Evolutionary conservation across 805 yeast species (phyloP).

Genomic region (Torulaspora indica): DNA sequence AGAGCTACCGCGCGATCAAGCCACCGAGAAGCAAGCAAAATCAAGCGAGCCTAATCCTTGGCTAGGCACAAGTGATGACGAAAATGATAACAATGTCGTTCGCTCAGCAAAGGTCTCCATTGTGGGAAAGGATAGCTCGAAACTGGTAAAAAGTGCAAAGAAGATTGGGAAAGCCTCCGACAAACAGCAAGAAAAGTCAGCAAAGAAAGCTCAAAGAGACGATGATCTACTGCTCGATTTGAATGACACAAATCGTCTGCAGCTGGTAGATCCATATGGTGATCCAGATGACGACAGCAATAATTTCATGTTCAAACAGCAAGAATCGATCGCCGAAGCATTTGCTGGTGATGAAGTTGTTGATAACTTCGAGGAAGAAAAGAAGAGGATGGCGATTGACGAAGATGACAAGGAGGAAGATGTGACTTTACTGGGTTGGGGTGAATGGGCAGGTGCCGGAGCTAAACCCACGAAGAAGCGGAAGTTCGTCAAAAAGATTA

Average conservation of each 20-base stretch:
- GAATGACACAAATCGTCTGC: constrained; percentile 45
- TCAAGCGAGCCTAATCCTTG: constrained; percentile 46
- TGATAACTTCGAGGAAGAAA: constrained; percentile 69
- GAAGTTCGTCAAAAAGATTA: constrained; percentile 62
- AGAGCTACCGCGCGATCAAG: background rate
- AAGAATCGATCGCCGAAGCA: constrained; percentile 80
- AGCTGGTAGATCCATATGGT: constrained; percentile 46
- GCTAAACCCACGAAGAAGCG: constrained; percentile 46
- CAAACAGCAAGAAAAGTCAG: constrained; percentile 16
- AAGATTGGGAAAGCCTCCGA: constrained; percentile 39
- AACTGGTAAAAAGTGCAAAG: constrained; percentile 44
- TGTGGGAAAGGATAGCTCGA: constrained; percentile 48
- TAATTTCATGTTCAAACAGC: constrained; percentile 63
- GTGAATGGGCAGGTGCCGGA: constrained; percentile 86
- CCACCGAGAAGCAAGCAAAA: constrained; percentile 6
- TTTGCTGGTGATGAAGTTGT: constrained; percentile 97
- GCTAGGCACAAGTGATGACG: constrained; percentile 38
- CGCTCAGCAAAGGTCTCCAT: constrained; percentile 45
- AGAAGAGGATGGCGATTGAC: constrained; percentile 56
- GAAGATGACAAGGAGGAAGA: constrained; percentile 89
- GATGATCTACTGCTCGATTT: constrained; percentile 42
- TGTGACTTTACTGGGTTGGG: constrained; percentile 93
- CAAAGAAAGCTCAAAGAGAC: constrained; percentile 25
- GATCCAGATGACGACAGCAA: constrained; percentile 46
- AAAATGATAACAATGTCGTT: constrained; percentile 20